Percentiles rank a stretch among this genome's conserved stretches.
These are phyloP conservation scores for Purshia tridentata DNA, from an alignment of 306 rosid genomes.

Conservation along the genomic window DNA sequence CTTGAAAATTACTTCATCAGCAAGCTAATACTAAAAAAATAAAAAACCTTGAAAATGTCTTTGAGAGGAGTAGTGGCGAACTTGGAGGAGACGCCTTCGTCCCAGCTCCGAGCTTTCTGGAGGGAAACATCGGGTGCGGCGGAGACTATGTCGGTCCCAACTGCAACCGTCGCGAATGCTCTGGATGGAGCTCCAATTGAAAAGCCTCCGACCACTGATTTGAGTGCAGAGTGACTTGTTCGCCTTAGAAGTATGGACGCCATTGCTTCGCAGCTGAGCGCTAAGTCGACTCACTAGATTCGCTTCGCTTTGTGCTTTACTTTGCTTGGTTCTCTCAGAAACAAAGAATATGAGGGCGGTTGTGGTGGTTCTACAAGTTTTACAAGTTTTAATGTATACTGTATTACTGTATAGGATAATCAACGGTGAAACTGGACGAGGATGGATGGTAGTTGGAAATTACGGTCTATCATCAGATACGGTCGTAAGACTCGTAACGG, in stretches of 20 bases:
- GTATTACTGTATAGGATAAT: no score
- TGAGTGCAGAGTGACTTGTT: slow-evolving; percentile 39
- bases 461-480: no score
- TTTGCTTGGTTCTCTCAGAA: not conserved
- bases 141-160: slow-evolving; percentile 68
- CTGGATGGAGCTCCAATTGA: slow-evolving; percentile 38
- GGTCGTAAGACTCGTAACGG: not conserved
- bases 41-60: slow-evolving; percentile 73
- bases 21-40: not conserved
- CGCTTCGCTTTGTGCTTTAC: not conserved
- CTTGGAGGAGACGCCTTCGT: slow-evolving; percentile 80
- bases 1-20: not conserved
- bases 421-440: no score
- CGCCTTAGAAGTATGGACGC: slow-evolving; percentile 58
- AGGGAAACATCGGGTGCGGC: slow-evolving; percentile 72
- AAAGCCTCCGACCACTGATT: slow-evolving; percentile 35
- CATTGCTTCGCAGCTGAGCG: slow-evolving; percentile 40
- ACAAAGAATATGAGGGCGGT: no score
- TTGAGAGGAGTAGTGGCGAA: slow-evolving; percentile 81
- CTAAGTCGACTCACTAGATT: not conserved
- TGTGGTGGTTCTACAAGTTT: no score
- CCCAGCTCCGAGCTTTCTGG: slow-evolving; percentile 94
- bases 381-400: no score
- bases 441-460: no score
- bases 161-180: slow-evolving; percentile 54